Evolutionary conservation across 2,329 filamentous ascomycete species (phyloP).

Genomic region (Orbilia quercus): DNA sequence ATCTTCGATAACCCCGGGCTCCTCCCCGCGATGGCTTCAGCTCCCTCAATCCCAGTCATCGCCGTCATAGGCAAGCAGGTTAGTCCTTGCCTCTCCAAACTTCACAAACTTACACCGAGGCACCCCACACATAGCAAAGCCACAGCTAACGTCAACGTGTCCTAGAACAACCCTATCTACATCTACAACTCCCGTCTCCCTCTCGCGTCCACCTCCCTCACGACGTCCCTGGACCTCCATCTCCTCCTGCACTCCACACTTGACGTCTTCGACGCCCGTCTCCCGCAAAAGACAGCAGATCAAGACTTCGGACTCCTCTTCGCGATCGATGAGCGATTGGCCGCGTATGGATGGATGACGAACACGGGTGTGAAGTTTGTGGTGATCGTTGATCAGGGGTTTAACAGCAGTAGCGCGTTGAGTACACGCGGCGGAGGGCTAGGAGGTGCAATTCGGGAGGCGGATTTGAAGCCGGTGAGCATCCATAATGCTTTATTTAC

Average conservation of each 20-base stretch:
- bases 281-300: conserved; percentile 73
- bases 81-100: conserved; percentile 61
- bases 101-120: background rate
- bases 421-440: conserved; percentile 62
- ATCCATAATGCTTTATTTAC: background rate
- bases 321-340: conserved; percentile 90
- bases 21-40: conserved; percentile 67
- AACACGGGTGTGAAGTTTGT: conserved; percentile 94
- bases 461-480: conserved; percentile 81
- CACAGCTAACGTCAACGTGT: conserved; percentile 39
- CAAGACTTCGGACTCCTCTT: conserved; percentile 93
- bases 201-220: conserved; percentile 67
- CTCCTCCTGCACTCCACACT: conserved; percentile 91
- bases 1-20: conserved; percentile 5
- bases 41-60: conserved; percentile 88
- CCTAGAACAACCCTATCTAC: conserved; percentile 93
- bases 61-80: conserved; percentile 94
- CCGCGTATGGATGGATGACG: conserved; percentile 94
- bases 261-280: conserved; percentile 88
- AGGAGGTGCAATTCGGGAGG: conserved; percentile 78
- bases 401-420: conserved; percentile 64
- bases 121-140: background rate
- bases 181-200: conserved; percentile 86
- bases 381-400: conserved; percentile 89
- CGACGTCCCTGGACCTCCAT: conserved; percentile 81